A percentile compares a stretch with the other conserved stretches of the same genome.
These are phyloP conservation scores for Crotalaria pallida DNA, from an alignment of 306 rosid species.

Conservation along the genomic window DNA sequence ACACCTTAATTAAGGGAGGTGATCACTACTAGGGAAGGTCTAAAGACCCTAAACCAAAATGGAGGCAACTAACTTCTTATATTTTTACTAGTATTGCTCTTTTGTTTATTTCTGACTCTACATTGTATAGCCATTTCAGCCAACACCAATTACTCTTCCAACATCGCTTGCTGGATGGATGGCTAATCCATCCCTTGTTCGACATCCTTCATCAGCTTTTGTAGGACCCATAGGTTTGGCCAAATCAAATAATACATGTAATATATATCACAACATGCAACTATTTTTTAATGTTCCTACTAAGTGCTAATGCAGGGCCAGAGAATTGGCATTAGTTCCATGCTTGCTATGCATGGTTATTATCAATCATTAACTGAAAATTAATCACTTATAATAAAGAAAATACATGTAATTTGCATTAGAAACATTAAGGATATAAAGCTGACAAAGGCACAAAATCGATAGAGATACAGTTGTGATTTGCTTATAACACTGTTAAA, in stretches of 20 bases:
- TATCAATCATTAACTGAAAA: neutral
- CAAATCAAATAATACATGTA: constrained; percentile 70
- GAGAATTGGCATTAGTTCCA: neutral
- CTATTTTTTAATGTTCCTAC: neutral
- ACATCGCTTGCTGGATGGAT: constrained; percentile 98
- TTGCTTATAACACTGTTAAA: neutral
- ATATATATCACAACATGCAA: neutral
- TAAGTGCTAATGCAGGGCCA: neutral
- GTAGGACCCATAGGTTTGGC: constrained; percentile 87
- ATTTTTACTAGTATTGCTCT: too few relatives aligned
- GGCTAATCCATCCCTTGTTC: constrained; percentile 82
- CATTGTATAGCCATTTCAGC: constrained; percentile 83
- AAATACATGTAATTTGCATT: constrained; percentile 4
- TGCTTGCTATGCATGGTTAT: neutral
- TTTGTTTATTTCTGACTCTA: neutral
- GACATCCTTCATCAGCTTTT: constrained; percentile 89
- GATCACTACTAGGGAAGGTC: neutral
- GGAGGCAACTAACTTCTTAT: too few relatives aligned
- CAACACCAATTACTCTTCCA: constrained; percentile 76
- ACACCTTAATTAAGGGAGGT: neutral
- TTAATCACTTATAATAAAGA: neutral
- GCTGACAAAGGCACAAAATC: neutral
- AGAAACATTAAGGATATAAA: neutral
- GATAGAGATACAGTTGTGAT: neutral
- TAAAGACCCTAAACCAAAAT: neutral